Evolutionary conservation across 257 asterid genomes (phyloP).

Genomic region (Fraxinus quadrangulata): DNA sequence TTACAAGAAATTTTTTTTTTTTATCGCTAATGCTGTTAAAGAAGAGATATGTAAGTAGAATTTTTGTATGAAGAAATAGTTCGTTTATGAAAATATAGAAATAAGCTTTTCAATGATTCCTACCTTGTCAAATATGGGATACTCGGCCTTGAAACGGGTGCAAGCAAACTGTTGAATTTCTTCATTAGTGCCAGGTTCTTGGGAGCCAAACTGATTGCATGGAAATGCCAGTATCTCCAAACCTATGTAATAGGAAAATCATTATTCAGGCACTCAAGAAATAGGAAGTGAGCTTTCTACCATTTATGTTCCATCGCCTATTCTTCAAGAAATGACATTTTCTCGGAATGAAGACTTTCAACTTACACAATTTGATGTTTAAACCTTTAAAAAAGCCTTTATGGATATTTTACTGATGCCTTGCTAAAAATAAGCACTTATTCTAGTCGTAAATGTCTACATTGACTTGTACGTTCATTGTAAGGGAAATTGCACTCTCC

Average conservation of each 20-base stretch:
- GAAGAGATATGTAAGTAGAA: not conserved
- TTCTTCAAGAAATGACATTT: not conserved
- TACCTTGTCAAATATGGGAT: constrained; percentile 25
- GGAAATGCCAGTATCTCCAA: constrained; percentile 24
- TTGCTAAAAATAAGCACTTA: not conserved
- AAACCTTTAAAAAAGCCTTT: not conserved
- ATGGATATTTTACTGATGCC: not conserved
- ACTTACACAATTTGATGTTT: not conserved
- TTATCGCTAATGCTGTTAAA: too few species aligned
- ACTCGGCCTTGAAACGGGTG: constrained; percentile 18
- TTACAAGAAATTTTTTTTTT: not conserved
- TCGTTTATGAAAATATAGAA: not conserved
- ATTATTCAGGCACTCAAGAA: not conserved
- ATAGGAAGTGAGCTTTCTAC: not conserved
- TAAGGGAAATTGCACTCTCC: not conserved
- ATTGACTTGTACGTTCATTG: not conserved
- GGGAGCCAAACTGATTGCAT: constrained; percentile 26
- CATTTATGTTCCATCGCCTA: not conserved
- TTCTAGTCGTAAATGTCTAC: not conserved
- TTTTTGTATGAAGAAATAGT: not conserved
- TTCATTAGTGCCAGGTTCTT: constrained; percentile 26
- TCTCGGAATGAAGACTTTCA: not conserved
- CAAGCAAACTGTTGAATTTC: constrained; percentile 24
- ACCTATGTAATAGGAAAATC: constrained; percentile 6
- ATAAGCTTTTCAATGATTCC: not conserved